These are phyloP conservation scores for Chalaropsis ovoidea DNA, from an alignment of 2,329 filamentous ascomycete genomes.

Conservation along the genomic window DNA sequence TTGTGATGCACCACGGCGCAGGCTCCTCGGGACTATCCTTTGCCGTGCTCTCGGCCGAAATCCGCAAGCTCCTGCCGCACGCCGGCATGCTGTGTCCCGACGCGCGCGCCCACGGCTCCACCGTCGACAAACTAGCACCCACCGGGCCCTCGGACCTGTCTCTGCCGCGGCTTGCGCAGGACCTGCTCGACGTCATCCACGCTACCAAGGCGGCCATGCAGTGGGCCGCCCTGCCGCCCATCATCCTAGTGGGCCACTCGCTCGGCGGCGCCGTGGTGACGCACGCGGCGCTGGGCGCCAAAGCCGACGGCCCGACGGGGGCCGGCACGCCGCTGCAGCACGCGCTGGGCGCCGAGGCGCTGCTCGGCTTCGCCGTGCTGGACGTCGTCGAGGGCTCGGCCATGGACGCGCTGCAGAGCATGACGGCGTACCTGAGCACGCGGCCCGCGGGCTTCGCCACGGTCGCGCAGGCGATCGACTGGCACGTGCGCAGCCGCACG, in stretches of 20 bases:
- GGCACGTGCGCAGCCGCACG: slow-evolving; percentile 84
- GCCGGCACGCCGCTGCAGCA: slow-evolving; percentile 31
- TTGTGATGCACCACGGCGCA: slow-evolving; percentile 90
- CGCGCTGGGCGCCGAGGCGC: slow-evolving; percentile 47
- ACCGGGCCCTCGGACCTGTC: slow-evolving; percentile 47
- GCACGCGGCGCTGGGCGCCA: slow-evolving; percentile 54
- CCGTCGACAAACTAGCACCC: slow-evolving; percentile 34
- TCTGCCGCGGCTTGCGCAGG: slow-evolving; percentile 60
- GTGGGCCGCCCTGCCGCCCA: slow-evolving; percentile 63
- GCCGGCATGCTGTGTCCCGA: slow-evolving; percentile 80
- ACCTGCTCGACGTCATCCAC: slow-evolving; percentile 60
- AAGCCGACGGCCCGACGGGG: slow-evolving; percentile 73
- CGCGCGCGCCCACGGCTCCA: slow-evolving; percentile 75
- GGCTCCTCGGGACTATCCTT: slow-evolving; percentile 91
- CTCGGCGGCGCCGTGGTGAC: slow-evolving; percentile 87
- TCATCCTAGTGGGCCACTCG: slow-evolving; percentile 82
- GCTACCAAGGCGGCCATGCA: slow-evolving; percentile 57
- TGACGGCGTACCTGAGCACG: slow-evolving; percentile 82
- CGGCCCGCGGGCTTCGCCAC: slow-evolving; percentile 70
- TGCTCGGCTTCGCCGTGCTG: slow-evolving; percentile 80
- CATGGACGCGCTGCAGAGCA: slow-evolving; percentile 86
- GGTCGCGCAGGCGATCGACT: slow-evolving; percentile 72
- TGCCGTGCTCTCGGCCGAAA: slow-evolving; percentile 65
- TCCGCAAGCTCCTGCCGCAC: slow-evolving; percentile 63
- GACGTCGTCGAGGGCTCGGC: slow-evolving; percentile 95